Conservation (phyloP, 2,329 filamentous ascomycete genomes). For the Penicillium sp. region DNA sequence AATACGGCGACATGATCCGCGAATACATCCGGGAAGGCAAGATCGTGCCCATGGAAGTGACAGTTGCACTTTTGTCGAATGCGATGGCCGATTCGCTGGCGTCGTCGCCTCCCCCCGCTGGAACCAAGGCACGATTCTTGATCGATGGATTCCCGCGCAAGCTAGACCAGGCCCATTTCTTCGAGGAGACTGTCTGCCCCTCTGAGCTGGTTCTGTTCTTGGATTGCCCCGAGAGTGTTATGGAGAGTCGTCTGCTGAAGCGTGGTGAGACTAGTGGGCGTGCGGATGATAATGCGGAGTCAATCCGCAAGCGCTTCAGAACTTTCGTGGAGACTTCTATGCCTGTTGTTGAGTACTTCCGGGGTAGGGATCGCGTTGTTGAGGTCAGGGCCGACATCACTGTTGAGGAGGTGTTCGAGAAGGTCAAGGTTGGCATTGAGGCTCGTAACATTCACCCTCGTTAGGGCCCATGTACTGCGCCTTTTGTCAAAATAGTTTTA, state of each 20-base stretch:
- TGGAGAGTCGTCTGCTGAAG: conserved; percentile 81
- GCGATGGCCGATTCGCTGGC: conserved; percentile 76
- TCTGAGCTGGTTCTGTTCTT: conserved; percentile 89
- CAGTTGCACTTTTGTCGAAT: conserved; percentile 88
- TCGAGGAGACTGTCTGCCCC: conserved; percentile 84
- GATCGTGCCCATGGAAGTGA: conserved; percentile 99
- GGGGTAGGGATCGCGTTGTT: conserved; percentile 74
- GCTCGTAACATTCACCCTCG: conserved; percentile 41
- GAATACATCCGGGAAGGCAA: conserved; percentile 90
- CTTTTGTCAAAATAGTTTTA: background rate
- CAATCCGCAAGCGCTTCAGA: conserved; percentile 93
- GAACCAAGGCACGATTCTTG: conserved; percentile 68
- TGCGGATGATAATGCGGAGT: conserved; percentile 90
- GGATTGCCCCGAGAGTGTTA: conserved; percentile 85
- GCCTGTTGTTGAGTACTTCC: conserved; percentile 90
- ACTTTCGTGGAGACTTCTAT: conserved; percentile 95
- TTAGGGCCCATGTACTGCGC: conserved; percentile 6
- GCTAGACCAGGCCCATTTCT: conserved; percentile 93
- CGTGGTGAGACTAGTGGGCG: conserved; percentile 90
- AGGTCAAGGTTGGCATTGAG: conserved; percentile 53
- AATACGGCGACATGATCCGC: conserved; percentile 92
- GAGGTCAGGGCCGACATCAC: conserved; percentile 71
- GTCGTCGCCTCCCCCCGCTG: conserved; percentile 38
- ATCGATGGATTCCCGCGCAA: conserved; percentile 89
- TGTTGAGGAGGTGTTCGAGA: conserved; percentile 66